Evolutionary conservation across 1,139 yeast genomes (phyloP).

Genomic region (Lizanozyma gosingica): DNA sequence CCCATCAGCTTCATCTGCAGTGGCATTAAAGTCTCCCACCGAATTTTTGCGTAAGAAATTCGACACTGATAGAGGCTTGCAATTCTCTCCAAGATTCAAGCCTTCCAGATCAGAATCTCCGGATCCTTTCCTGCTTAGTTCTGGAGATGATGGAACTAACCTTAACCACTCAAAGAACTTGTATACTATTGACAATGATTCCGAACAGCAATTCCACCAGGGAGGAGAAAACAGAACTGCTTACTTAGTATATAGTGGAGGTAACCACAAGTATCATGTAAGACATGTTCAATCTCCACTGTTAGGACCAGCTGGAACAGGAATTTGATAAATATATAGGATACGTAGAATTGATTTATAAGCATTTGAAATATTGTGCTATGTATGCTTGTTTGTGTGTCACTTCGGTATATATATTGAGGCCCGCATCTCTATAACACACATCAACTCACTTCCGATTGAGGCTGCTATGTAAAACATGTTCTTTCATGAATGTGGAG

Average conservation of each 20-base stretch:
- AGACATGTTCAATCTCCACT: conserved; percentile 11
- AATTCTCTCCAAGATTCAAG: conserved; percentile 8
- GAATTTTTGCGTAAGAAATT: conserved; percentile 5
- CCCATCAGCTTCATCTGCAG: conserved; percentile 3
- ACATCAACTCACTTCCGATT: conserved; percentile 12
- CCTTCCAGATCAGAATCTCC: conserved; percentile 5
- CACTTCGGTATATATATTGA: not conserved
- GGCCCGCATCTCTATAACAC: too few species aligned
- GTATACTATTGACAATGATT: conserved; percentile 11
- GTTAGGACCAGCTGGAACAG: not conserved
- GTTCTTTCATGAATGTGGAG: conserved; percentile 35
- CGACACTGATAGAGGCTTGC: conserved; percentile 2
- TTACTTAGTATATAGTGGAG: conserved; percentile 28
- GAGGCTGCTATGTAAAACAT: conserved; percentile 29
- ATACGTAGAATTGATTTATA: too few species aligned
- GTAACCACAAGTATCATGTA: conserved; percentile 33
- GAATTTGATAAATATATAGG: too few species aligned
- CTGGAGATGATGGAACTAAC: conserved; percentile 10
- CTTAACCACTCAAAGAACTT: conserved; percentile 16
- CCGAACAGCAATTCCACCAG: not conserved
- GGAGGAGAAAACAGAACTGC: conserved; percentile 4
- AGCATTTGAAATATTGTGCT: too few species aligned
- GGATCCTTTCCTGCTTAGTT: not conserved
- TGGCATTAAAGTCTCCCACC: conserved; percentile 5
- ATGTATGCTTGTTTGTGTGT: too few species aligned